phyloP scores from a whole-genome alignment of 2,329 filamentous ascomycete genomes.

The Cytospora schulzeri region DNA sequence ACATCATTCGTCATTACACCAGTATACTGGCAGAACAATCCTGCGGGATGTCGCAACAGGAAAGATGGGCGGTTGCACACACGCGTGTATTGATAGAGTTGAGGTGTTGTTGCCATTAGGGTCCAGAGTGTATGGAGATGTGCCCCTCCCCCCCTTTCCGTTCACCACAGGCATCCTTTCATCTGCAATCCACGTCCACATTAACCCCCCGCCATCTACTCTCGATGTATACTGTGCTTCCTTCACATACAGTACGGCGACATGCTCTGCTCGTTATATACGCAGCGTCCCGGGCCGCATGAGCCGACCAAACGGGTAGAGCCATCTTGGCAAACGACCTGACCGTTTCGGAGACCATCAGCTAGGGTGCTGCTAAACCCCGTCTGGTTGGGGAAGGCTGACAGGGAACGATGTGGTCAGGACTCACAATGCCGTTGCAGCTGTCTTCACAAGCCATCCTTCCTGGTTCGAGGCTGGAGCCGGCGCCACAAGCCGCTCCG shows the following conservation, averaged over 20 bases:
- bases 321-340: slow-evolving; percentile 3
- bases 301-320: not conserved
- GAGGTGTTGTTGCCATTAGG: not conserved
- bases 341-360: not conserved
- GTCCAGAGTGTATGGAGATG: not conserved
- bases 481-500: not conserved
- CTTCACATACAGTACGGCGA: slow-evolving; percentile 7
- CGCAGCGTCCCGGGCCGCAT: not conserved
- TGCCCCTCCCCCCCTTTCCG: not conserved
- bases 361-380: not conserved
- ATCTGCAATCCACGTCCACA: not conserved
- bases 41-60: not conserved
- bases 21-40: not conserved
- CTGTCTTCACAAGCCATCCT: slow-evolving; percentile 8
- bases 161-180: not conserved
- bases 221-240: not conserved
- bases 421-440: slow-evolving; percentile 4
- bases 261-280: not conserved
- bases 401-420: not conserved
- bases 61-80: not conserved
- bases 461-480: not conserved
- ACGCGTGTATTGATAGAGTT: not conserved
- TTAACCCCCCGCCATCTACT: no score
- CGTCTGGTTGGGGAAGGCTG: no score
- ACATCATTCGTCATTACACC: not conserved